A percentile compares a stretch with the other conserved stretches of the same genome.
Conservation (phyloP, 202 grass and related monocot genomes). For the Cymbopogon flexuosus region DNA sequence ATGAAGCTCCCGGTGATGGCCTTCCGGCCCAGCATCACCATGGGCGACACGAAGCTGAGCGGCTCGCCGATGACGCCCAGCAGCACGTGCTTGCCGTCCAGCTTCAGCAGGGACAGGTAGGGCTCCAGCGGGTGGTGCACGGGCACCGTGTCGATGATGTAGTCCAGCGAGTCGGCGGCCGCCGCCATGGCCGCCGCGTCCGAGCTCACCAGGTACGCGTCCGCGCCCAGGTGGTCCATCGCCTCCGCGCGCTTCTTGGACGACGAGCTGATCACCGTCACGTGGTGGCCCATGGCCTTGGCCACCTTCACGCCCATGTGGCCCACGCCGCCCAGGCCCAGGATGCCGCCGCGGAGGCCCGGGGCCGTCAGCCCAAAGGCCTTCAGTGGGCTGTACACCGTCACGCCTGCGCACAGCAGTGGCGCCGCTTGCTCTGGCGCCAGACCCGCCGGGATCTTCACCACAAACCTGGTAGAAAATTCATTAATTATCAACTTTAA, state of each 20-base stretch:
- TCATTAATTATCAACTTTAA: not conserved
- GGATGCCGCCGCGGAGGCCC: conserved; percentile 49
- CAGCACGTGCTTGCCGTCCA: conserved; percentile 78
- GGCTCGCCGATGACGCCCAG: conserved; percentile 84
- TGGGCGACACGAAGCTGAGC: conserved; percentile 66
- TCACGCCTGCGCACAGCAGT: conserved; percentile 79
- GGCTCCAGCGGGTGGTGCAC: conserved; percentile 76
- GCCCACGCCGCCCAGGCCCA: conserved; percentile 68
- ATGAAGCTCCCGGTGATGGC: conserved; percentile 85
- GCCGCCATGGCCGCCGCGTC: conserved; percentile 52
- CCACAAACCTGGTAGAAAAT: conserved; percentile 51
- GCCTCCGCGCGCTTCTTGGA: conserved; percentile 72
- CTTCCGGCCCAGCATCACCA: conserved; percentile 89
- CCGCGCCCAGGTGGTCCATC: conserved; percentile 77
- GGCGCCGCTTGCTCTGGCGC: conserved; percentile 83
- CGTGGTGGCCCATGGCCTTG: conserved; percentile 91
- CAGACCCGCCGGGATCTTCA: conserved; percentile 65
- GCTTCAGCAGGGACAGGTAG: conserved; percentile 70
- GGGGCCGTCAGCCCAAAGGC: conserved; percentile 45
- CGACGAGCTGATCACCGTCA: conserved; percentile 93
- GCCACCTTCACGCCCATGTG: conserved; percentile 93
- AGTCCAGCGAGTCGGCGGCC: conserved; percentile 61
- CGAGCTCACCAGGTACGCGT: conserved; percentile 77
- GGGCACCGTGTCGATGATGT: conserved; percentile 95
- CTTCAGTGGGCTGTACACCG: conserved; percentile 93